Evolutionary conservation across 768 basidiomycete species (phyloP), one percentile per base, ranked within the genome.

Genomic region (Infundibulicybe gibba): DNA sequence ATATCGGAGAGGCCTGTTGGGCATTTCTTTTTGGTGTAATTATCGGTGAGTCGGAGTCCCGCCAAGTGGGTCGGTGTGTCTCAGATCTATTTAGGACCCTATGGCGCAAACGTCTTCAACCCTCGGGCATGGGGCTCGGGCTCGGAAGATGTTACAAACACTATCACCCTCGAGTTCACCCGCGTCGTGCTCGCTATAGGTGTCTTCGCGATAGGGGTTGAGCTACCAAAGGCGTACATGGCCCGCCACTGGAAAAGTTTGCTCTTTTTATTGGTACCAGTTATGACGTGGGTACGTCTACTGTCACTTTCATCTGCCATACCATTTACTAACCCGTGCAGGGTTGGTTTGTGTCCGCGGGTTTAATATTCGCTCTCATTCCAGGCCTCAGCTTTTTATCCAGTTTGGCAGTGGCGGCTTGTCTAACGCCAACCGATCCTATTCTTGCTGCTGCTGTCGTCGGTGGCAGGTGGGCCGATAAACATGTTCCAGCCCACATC

Each of bases 141-240:
- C 4, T 54, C 71, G 43, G 71, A 72, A 3, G 69, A 76, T 30
- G 57, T 59, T 2, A 70, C 76, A 10, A 90, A 97, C 65, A 67
- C 70, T 17, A 89, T 99, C 49, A 94, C 92, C 1, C 76, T 99
- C 49, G 97, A 99, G 65, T 76, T 87, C 58, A 94, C 91, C 8
- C 79, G 97, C 13, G 84, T 98, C 47, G 88, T 98, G 39, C 81
- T 99, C 30, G 97, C 95, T 13, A 88, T 98, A 45, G 93, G 93
- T 15, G 95, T 99, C 0, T 99, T 99, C 62, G 95, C 95, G 6
- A 91, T 99, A 45, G 97, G 97, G 13, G 97, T 98, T 17, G 97
- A 99, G 61, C 73, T 98, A 61, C 97, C 97, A 17, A 93, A 94
- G 69, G 90, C 90, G 3, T 99, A 98, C 67, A 89, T 98, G 79